Evolutionary conservation across 2,329 filamentous ascomycete species (phyloP), one percentile per base, ranked within the genome.

Genomic region (Orbilia oligospora): DNA sequence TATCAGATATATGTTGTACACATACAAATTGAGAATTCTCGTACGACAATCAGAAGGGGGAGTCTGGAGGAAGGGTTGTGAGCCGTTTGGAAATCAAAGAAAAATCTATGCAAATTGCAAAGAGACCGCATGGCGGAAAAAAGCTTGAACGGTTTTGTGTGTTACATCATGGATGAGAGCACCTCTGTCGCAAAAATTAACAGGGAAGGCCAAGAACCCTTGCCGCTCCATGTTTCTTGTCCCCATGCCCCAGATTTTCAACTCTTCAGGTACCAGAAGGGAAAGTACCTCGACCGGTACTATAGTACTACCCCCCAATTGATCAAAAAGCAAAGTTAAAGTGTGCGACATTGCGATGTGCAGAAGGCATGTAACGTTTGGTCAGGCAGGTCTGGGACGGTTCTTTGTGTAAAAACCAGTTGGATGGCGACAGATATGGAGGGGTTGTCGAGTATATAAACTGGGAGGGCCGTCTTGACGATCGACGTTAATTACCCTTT

Each of bases 121-220:
- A 41, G 18, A 14, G n/a, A n/a, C n/a, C 36, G 55, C 68, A 55
- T 64, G 24, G 24, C n/a, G 55, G 6, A 30, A 55, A 49, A 71
- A 53, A 65, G 68, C 68, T 71, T 71, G 68, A 63, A 41, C 20
- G 16, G 33, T 27, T 22, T 61, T 73, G 24, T 53, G 55, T 30
- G 73, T 68, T 77, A 71, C 73, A 71, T 71, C 73, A 71, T 77
- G 67, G 67, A 55, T 61, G 24, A 44, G 49, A 18, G 33, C 46
- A 71, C 49, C 56, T 41, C 30, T 48, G 51, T 71, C 61, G 73
- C 73, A 66, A 56, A 63, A 66, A 68, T 44, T 6, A 41, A 38
- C 49, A 66, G 36, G 44, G 41, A 67, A 46, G n/a, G 38, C 10
- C 73, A 24, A 71, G 51, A 66, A 53, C 67, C 71, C 49, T 49